A percentile compares a stretch with the other conserved stretches of the same genome.
Evolutionary conservation across 129 eudicot genomes (phyloP).

Genomic region (Flaveria ramosissima): DNA sequence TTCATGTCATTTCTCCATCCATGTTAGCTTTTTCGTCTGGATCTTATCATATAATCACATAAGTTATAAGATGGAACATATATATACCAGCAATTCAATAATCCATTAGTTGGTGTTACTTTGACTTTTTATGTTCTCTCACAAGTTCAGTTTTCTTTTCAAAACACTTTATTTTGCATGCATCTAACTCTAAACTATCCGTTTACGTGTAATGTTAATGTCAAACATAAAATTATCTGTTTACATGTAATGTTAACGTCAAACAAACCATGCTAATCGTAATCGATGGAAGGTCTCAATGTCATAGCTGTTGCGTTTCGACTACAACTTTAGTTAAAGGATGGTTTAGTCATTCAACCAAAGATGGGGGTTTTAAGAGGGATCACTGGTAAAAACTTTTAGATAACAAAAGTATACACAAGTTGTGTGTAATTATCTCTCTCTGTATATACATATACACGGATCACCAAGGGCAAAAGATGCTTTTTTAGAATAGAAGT

Average conservation of each 20-base stretch:
- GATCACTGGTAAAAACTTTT: neutral
- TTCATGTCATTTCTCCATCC: slow-evolving; percentile 1
- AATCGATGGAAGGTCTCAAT: neutral
- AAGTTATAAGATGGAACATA: neutral
- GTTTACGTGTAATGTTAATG: neutral
- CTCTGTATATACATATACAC: slow-evolving; percentile 13
- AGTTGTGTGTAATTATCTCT: neutral
- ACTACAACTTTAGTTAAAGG: slow-evolving; percentile 4
- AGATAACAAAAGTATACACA: neutral
- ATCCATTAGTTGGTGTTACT: neutral
- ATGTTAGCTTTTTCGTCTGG: neutral
- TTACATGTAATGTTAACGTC: neutral
- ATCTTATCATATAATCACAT: neutral
- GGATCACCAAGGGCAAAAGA: slow-evolving; percentile 49
- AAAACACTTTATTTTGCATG: neutral
- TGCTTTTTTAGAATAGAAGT: slow-evolving; percentile 53
- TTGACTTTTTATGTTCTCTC: neutral
- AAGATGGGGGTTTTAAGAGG: slow-evolving; percentile 15
- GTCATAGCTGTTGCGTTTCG: neutral
- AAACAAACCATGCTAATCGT: neutral
- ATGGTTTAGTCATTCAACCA: slow-evolving; percentile 18
- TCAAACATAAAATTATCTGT: neutral
- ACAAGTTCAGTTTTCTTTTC: neutral
- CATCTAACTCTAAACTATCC: neutral
- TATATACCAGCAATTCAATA: neutral